A percentile compares a stretch with the other conserved stretches of the same genome.
These are phyloP conservation scores for Papiliotrema nemorosa DNA, from an alignment of 1,284 basidiomycete genomes.

Conservation along the genomic window DNA sequence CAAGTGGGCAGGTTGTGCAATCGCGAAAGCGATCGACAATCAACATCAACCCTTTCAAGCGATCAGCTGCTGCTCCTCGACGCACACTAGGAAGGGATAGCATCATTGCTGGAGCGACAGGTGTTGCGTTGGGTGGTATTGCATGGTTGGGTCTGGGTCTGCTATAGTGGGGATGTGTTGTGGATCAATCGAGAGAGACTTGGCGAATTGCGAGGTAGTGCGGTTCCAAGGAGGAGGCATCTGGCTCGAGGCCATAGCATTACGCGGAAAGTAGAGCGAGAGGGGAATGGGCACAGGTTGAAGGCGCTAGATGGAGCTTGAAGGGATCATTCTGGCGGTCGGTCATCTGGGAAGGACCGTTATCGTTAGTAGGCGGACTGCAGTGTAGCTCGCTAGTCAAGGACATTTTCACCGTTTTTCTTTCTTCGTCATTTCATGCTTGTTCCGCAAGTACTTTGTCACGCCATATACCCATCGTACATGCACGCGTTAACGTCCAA, in stretches of 20 bases:
- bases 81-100: conserved; percentile 4
- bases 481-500: background rate
- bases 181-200: background rate
- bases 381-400: background rate
- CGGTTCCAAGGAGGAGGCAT: background rate
- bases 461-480: background rate
- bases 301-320: no score
- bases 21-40: conserved; percentile 30
- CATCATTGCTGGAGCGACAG: conserved; percentile 2
- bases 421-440: background rate
- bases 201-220: background rate
- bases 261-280: no score
- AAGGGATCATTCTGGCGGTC: no score
- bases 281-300: no score
- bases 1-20: conserved; percentile 28
- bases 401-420: background rate
- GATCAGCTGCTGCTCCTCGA: conserved; percentile 22
- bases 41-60: conserved; percentile 23
- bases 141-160: conserved; percentile 7
- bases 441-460: no score
- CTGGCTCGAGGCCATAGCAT: no score
- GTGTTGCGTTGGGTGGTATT: conserved; percentile 5
- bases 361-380: no score
- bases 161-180: conserved; percentile 9
- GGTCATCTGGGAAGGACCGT: no score